Conservation (phyloP, 1,139 yeast species). For the Scheffersomyces parashehatae region DNA sequence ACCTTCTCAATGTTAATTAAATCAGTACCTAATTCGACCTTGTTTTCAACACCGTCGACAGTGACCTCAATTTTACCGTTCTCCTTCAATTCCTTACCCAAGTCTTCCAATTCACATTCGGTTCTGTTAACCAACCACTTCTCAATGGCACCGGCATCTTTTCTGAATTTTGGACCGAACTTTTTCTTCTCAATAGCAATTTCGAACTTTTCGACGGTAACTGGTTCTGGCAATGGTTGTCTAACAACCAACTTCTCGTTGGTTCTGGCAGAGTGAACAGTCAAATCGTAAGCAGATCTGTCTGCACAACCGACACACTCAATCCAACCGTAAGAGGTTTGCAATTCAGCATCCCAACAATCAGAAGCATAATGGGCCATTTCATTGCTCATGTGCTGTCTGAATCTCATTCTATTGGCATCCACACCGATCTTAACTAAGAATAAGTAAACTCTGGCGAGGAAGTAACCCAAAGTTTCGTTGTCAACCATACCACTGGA, state of each 20-base stretch:
- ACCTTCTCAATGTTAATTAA: constrained; percentile 77
- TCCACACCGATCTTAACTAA: constrained; percentile 90
- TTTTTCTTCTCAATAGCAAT: constrained; percentile 88
- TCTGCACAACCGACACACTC: constrained; percentile 99
- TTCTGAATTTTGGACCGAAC: constrained; percentile 97
- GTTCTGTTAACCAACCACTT: constrained; percentile 73
- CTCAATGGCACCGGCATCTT: constrained; percentile 92
- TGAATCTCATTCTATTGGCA: constrained; percentile 79
- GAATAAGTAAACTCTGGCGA: constrained; percentile 88
- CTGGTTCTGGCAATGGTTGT: constrained; percentile 82
- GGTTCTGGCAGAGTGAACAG: constrained; percentile 93
- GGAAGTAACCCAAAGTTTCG: constrained; percentile 94
- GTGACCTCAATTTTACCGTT: constrained; percentile 66
- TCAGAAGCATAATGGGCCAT: constrained; percentile 99
- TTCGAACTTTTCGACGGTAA: constrained; percentile 79
- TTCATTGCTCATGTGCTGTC: constrained; percentile 98
- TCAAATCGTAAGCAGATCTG: constrained; percentile 95
- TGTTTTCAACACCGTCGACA: constrained; percentile 60
- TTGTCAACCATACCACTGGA: constrained; percentile 85
- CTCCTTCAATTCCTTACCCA: constrained; percentile 64
- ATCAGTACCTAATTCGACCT: constrained; percentile 68
- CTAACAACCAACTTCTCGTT: constrained; percentile 94
- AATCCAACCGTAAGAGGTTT: constrained; percentile 97
- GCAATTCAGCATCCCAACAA: constrained; percentile 99
- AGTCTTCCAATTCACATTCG: constrained; percentile 81